Base-by-base conservation (phyloP, 2,329 filamentous ascomycete genomes). In the Neobulgaria alba region DNA sequence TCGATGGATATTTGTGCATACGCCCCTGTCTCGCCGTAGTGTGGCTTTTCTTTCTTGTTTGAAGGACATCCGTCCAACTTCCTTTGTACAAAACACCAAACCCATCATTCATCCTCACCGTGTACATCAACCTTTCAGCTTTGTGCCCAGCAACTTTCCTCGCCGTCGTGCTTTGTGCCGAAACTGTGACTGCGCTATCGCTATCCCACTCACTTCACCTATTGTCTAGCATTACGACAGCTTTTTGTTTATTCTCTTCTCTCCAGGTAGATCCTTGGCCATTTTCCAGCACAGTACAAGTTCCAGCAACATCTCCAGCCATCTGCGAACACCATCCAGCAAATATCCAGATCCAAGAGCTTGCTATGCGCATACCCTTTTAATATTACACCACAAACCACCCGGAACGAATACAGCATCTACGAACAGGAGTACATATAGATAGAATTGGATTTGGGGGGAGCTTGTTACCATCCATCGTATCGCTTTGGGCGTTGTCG, bases 181-280 rank as follows among this genome's bases (percentile, higher is more conserved):
- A n/a, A n/a, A n/a, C n/a, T n/a, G n/a, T n/a, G n/a, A n/a, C 12
- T 26, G 23, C 23, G 23, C 23, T 7, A 26, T 12, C 23, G 7
- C 23, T 7, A 16, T 33, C 20, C 30, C 19, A 42, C 38, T 15
- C 41, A 16, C n/a, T n/a, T 38, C 26, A 32, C 32, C 26, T 19
- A 26, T 18, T 21, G n/a, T 18, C 36, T 20, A 19, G 18, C 17
- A 35, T 16, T 19, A 33, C 30, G 5, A 17, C 19, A 18, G 7
- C 19, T 15, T 35, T 16, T 12, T 35, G 15, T 33, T 45, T 39
- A 26, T 50, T 52, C 47, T 10, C 36, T 71, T 71, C 67, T 61
- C 66, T 66, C 67, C 69, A 69, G 72, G 72, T 75, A 75, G 72
- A 75, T 64, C 71, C 72, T 75, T 61, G 71, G 70, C 66, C 61